Base-by-base conservation (phyloP, 345 rosid genomes). In the Abelmoschus esculentus region DNA sequence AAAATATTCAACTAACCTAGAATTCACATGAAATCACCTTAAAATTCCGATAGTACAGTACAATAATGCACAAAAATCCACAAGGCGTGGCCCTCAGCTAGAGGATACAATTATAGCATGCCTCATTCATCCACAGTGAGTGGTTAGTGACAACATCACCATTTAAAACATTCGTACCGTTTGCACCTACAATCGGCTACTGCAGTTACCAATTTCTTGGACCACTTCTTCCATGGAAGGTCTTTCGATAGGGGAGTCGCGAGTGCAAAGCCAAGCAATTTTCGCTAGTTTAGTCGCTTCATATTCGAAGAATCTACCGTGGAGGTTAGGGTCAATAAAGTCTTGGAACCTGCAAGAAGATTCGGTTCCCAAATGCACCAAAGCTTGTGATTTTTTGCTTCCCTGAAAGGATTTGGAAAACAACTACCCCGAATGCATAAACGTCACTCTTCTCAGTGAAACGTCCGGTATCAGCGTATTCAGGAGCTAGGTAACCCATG, bases 401-500 rank as follows among this genome's bases (percentile, higher is more conserved):
- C 66, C 97, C 97, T 0, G 89, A 81, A 55, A 93, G 79, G 22
- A 91, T 72, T 82, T 93, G 98, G 46, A 91, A 81, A 14, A 86
- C 80, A 15, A 91, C 75, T 47, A 86, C 80, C 36, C 98, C 98
- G 40, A 86, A 93, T 0, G 98, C 97, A 56, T 86, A 91, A 10
- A 91, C 82, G 54, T 93, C 98, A 0, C 92, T 89, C 76, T 89
- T 89, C 79, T 93, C 97, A 0, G 96, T 93, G 82, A 93, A 88
- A 14, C 95, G 83, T 70, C 97, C 98, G 2, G 92, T 93, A 8
- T 80, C 81, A 0, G 84, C 70, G 74, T 93, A 91, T 66, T 93
- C 97, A 9, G 98, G 98, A 14, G 96, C 93, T 1, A 93, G 85
- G 80, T 93, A 93, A 53, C 97, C 98, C 92, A 80, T 87, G 11